Evolutionary conservation across 257 asterid species (phyloP).

Genomic region (Solanum sejunctum): DNA sequence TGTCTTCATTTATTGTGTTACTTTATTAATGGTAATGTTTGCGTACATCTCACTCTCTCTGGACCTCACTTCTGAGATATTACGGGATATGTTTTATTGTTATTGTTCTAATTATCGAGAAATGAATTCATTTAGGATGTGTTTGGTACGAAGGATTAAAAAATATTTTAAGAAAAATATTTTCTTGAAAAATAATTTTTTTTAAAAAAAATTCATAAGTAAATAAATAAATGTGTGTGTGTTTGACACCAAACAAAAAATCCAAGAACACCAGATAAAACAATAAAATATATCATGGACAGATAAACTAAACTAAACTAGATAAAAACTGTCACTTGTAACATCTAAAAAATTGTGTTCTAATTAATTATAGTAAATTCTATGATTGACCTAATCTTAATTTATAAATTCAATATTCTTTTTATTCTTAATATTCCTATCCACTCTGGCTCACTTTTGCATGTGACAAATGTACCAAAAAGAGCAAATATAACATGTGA

Average conservation of each 20-base stretch:
- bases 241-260: background rate
- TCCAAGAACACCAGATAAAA: background rate
- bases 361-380: background rate
- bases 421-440: background rate
- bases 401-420: background rate
- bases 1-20: too few relatives aligned
- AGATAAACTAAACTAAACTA: background rate
- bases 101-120: background rate
- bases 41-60: too few relatives aligned
- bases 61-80: background rate
- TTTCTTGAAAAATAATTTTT: background rate
- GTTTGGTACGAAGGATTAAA: background rate
- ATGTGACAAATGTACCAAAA: constrained; percentile 1
- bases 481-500: constrained; percentile 6
- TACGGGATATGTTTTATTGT: too few relatives aligned
- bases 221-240: background rate
- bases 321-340: background rate
- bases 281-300: background rate
- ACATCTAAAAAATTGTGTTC: background rate
- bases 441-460: background rate
- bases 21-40: too few relatives aligned
- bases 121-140: background rate
- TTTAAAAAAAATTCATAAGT: too few relatives aligned
- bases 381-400: background rate
- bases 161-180: rapidly evolving